These are phyloP conservation scores for Cercospora berteroae DNA, from an alignment of 2,329 filamentous ascomycete genomes.

Conservation along the genomic window DNA sequence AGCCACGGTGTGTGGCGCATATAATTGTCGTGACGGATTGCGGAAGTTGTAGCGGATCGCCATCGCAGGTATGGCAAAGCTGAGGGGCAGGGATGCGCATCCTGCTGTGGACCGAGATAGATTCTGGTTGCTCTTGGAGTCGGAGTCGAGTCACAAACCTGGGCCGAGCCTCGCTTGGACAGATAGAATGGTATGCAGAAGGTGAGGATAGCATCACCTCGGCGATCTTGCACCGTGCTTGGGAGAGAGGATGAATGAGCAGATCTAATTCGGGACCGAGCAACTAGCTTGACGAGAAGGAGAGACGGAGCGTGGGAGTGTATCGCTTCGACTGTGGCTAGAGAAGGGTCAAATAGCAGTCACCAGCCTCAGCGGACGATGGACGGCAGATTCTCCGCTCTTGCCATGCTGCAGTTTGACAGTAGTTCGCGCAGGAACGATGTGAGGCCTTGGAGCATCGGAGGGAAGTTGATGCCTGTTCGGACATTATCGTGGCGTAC, in stretches of 20 bases:
- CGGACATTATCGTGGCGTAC: neutral
- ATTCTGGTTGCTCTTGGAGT: neutral
- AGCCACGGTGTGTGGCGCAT: neutral
- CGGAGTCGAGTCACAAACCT: neutral
- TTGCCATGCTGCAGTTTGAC: neutral
- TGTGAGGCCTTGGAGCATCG: neutral
- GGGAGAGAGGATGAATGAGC: neutral
- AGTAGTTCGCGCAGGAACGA: neutral
- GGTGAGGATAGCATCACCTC: neutral
- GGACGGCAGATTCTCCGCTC: neutral
- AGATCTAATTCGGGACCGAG: neutral
- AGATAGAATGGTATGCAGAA: neutral
- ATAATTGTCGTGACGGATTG: no score
- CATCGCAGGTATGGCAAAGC: neutral
- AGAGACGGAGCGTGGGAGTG: neutral
- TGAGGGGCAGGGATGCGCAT: neutral
- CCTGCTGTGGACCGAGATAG: neutral
- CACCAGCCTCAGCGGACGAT: neutral
- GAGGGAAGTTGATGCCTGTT: neutral
- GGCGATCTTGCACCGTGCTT: neutral
- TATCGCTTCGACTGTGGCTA: neutral
- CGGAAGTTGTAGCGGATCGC: neutral
- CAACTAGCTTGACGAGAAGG: neutral
- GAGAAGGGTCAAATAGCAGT: conserved; percentile 4
- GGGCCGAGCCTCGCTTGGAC: neutral